Conservation (phyloP, 306 rosid genomes). For the Corylus americana region DNA sequence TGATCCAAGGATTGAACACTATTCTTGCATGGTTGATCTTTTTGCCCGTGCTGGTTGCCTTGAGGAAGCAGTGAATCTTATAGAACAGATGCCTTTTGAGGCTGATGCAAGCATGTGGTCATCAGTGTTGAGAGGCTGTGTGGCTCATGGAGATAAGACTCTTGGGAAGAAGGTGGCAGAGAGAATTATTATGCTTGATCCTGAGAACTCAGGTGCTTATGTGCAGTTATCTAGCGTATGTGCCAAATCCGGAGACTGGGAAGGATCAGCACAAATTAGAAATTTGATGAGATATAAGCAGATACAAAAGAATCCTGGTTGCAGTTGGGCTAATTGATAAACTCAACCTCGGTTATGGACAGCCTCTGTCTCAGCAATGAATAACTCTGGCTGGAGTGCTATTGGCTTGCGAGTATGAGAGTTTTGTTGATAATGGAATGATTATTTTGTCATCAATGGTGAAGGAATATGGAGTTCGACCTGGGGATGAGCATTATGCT, state of each 20-base stretch:
- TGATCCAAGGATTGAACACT: conserved; percentile 60
- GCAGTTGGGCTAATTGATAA: conserved; percentile 69
- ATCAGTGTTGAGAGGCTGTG: conserved; percentile 71
- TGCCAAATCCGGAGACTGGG: conserved; percentile 74
- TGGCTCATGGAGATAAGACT: conserved; percentile 52
- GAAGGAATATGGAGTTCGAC: conserved; percentile 58
- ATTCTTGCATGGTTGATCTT: conserved; percentile 72
- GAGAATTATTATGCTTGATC: conserved; percentile 57
- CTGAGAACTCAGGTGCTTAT: conserved; percentile 63
- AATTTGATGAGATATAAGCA: conserved; percentile 51
- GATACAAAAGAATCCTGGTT: conserved; percentile 56
- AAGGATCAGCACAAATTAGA: conserved; percentile 64
- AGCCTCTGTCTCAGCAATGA: neutral
- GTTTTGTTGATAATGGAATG: conserved; percentile 62
- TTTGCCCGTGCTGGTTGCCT: conserved; percentile 64
- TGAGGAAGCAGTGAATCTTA: conserved; percentile 57
- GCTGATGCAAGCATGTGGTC: conserved; percentile 66
- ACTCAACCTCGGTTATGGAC: conserved; percentile 5
- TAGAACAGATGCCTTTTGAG: conserved; percentile 63
- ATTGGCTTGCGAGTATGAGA: conserved; percentile 68
- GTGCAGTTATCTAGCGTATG: conserved; percentile 69
- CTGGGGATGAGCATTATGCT: conserved; percentile 55
- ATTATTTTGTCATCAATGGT: conserved; percentile 57
- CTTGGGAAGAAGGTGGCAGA: conserved; percentile 64
- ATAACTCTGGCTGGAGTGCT: conserved; percentile 61